Conservation (phyloP, 371 early-diverging fungal genomes). For the Lichtheimia hyalospora region DNA sequence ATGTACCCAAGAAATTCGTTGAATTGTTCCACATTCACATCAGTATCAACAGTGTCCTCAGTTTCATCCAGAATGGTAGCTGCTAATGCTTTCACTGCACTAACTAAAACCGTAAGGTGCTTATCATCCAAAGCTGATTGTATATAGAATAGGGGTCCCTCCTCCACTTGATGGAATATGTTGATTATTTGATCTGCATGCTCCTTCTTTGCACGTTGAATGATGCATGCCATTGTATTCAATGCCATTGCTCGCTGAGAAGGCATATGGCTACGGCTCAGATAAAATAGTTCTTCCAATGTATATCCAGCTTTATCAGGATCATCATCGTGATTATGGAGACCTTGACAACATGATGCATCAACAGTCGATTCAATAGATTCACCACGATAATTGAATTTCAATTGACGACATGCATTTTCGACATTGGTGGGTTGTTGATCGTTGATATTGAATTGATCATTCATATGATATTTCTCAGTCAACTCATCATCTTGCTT, state of each 20-base stretch:
- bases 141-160: slow-evolving; percentile 48
- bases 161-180: slow-evolving; percentile 37
- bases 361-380: slow-evolving; percentile 54
- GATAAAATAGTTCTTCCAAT: slow-evolving; percentile 75
- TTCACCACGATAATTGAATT: slow-evolving; percentile 81
- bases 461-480: slow-evolving; percentile 57
- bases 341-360: slow-evolving; percentile 64
- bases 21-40: slow-evolving; percentile 15
- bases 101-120: slow-evolving; percentile 55
- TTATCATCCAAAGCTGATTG: slow-evolving; percentile 69
- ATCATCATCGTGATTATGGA: slow-evolving; percentile 90
- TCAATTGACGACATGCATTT: slow-evolving; percentile 33
- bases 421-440: slow-evolving; percentile 16
- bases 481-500: slow-evolving; percentile 45
- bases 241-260: slow-evolving; percentile 80
- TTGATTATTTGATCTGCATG: slow-evolving; percentile 28
- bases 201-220: slow-evolving; percentile 47
- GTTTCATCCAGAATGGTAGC: slow-evolving; percentile 33
- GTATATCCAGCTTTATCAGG: slow-evolving; percentile 89
- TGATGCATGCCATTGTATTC: slow-evolving; percentile 60
- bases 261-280: slow-evolving; percentile 81
- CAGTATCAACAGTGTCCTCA: slow-evolving; percentile 30
- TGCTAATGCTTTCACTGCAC: slow-evolving; percentile 53
- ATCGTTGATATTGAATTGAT: slow-evolving; percentile 21
- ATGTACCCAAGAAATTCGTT: slow-evolving; percentile 33